A percentile compares a stretch with the other conserved stretches of the same genome.
phyloP scores from a whole-genome alignment of 768 basidiomycete genomes.

The Phylloporus sp. region DNA sequence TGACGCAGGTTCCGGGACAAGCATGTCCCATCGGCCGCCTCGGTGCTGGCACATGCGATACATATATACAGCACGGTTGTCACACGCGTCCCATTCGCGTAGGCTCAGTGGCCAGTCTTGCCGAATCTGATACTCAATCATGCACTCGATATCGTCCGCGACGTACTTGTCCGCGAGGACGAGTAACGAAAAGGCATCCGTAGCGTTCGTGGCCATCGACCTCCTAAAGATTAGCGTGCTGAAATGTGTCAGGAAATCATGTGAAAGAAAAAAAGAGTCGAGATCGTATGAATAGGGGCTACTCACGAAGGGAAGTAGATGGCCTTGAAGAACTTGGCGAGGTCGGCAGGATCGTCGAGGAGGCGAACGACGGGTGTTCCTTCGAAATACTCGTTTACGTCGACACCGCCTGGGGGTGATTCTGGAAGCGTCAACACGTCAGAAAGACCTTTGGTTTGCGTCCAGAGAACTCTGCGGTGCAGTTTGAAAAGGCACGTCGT shows the following conservation, averaged over 20 bases:
- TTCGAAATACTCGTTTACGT: neutral
- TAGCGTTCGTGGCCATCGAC: neutral
- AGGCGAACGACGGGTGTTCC: neutral
- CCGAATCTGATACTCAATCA: conserved; percentile 1
- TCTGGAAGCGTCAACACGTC: no score
- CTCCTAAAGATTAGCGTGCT: neutral
- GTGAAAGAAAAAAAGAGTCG: neutral
- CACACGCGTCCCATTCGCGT: neutral
- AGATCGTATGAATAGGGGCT: neutral
- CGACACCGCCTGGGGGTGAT: no score
- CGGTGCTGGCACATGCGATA: neutral
- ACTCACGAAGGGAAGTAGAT: conserved; percentile 1
- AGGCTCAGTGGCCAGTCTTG: neutral
- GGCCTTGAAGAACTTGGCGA: neutral
- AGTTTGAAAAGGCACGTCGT: neutral
- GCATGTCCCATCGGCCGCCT: neutral
- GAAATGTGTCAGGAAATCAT: neutral
- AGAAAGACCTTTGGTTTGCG: neutral
- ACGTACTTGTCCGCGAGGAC: conserved; percentile 1
- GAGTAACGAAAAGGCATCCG: neutral
- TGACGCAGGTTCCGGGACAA: neutral
- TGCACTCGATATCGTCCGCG: neutral
- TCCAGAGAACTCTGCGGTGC: neutral
- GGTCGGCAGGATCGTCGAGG: neutral
- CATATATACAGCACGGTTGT: neutral